phyloP scores from a whole-genome alignment of 23 red algal species.

The Agarophyton chilense region DNA sequence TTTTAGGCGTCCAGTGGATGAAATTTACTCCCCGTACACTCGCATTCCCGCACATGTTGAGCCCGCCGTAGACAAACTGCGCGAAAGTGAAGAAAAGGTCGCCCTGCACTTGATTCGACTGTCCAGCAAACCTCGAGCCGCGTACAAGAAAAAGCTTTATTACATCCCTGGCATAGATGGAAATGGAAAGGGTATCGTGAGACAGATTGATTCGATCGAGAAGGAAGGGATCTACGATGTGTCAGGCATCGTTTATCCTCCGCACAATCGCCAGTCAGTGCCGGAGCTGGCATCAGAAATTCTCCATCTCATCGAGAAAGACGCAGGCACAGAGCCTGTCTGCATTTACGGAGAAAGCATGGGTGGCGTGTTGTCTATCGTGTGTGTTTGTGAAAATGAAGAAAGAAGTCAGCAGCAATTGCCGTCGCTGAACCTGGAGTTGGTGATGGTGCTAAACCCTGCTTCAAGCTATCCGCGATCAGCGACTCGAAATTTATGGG shows the following conservation, averaged over 20 bases:
- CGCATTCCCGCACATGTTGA: not conserved
- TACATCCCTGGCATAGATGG: slow-evolving; percentile 98
- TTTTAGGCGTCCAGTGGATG: slow-evolving; percentile 14
- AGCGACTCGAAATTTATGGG: slow-evolving; percentile 45
- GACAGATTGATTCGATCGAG: slow-evolving; percentile 60
- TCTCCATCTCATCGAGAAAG: slow-evolving; percentile 36
- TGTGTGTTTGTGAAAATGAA: slow-evolving; percentile 26
- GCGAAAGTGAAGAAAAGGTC: slow-evolving; percentile 21
- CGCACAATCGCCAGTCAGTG: slow-evolving; percentile 50
- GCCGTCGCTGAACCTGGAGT: slow-evolving; percentile 16
- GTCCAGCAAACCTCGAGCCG: not conserved
- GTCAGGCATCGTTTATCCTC: slow-evolving; percentile 64
- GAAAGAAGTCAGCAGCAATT: not conserved
- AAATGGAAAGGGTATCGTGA: slow-evolving; percentile 74
- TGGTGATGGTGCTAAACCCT: slow-evolving; percentile 71
- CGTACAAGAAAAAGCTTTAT: slow-evolving; percentile 60
- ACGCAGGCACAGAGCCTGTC: slow-evolving; percentile 16
- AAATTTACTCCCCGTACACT: slow-evolving; percentile 48
- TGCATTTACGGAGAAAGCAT: slow-evolving; percentile 79
- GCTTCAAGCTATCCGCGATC: slow-evolving; percentile 64
- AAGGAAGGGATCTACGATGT: slow-evolving; percentile 75
- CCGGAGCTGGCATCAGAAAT: slow-evolving; percentile 25
- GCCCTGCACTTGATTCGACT: slow-evolving; percentile 6
- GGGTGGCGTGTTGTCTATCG: slow-evolving; percentile 54
- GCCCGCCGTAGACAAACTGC: not conserved